phyloP scores from a whole-genome alignment of 495 filamentous ascomycete species.

The Margaritispora aquatica region DNA sequence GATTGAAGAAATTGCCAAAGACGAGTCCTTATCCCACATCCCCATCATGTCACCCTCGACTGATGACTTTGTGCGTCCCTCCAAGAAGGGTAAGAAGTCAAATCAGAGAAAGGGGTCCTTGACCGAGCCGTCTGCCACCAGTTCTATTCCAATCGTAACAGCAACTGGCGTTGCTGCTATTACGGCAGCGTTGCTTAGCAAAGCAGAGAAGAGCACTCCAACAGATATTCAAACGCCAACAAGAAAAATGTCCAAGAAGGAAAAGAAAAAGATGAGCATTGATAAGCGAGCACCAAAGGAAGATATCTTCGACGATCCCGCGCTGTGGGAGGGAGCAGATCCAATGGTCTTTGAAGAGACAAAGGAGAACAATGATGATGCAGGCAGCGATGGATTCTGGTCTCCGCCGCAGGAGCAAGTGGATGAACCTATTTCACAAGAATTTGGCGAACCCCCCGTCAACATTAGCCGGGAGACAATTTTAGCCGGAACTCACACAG shows the following conservation, averaged over 20 bases:
- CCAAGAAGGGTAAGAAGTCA: constrained; percentile 24
- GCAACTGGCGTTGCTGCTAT: constrained; percentile 21
- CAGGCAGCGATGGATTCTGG: constrained; percentile 22
- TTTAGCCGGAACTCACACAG: constrained; percentile 1
- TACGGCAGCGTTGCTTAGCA: constrained; percentile 23
- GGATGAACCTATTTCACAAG: not conserved
- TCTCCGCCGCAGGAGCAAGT: constrained; percentile 11
- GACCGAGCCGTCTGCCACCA: not conserved
- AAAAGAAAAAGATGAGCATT: constrained; percentile 24
- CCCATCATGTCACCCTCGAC: constrained; percentile 10
- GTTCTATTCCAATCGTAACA: not conserved
- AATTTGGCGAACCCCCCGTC: too few relatives aligned
- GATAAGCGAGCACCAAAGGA: constrained; percentile 28
- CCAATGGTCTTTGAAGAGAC: constrained; percentile 22
- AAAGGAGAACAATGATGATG: constrained; percentile 6
- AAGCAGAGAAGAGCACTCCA: constrained; percentile 16
- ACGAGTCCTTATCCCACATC: constrained; percentile 22
- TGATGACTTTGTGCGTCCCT: constrained; percentile 22
- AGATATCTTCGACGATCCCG: constrained; percentile 38
- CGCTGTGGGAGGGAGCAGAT: constrained; percentile 50
- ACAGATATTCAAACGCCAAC: not conserved
- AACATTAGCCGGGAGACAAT: not conserved
- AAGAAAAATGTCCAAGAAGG: constrained; percentile 23
- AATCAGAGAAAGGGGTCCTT: constrained; percentile 15
- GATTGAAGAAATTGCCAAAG: constrained; percentile 23